These are phyloP conservation scores for Helichrysum umbraculigerum DNA, from an alignment of 129 eudicot species.

Conservation along the genomic window DNA sequence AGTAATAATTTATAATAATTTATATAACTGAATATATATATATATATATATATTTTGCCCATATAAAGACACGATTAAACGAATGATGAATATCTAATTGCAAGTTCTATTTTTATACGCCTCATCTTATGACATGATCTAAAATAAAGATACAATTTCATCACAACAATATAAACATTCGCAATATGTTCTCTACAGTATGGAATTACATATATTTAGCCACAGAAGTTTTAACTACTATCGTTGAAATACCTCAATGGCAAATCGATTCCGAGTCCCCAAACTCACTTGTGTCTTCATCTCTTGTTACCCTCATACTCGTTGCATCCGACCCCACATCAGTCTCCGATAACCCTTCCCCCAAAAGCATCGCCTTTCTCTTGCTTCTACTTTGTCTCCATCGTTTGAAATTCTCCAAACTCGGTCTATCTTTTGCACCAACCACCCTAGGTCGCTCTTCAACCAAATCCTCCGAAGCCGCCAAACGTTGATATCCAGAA, in stretches of 20 bases:
- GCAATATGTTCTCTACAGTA: not conserved
- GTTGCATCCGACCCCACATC: conserved; percentile 39
- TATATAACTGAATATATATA: too few species aligned
- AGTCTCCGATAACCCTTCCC: conserved; percentile 21
- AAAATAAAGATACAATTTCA: too few species aligned
- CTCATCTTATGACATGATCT: too few species aligned
- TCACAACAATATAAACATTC: not conserved
- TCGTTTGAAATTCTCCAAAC: conserved; percentile 41
- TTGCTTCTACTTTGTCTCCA: conserved; percentile 58
- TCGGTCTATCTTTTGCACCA: conserved; percentile 25
- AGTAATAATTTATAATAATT: too few species aligned
- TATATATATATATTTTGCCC: too few species aligned
- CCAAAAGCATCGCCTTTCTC: conserved; percentile 61
- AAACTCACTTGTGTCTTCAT: conserved; percentile 42
- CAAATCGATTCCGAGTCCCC: conserved; percentile 74
- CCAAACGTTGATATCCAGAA: not conserved
- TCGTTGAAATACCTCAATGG: conserved; percentile 20
- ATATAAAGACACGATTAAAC: too few species aligned
- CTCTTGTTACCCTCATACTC: conserved; percentile 48
- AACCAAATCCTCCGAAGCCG: not conserved
- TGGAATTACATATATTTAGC: not conserved
- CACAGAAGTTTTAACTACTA: not conserved
- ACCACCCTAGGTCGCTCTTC: conserved; percentile 10
- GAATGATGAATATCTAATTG: too few species aligned
- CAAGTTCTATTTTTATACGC: too few species aligned